Evolutionary conservation across 2,329 filamentous ascomycete species (phyloP), one percentile per base, ranked within the genome.

Genomic region (Lachnellula arida): DNA sequence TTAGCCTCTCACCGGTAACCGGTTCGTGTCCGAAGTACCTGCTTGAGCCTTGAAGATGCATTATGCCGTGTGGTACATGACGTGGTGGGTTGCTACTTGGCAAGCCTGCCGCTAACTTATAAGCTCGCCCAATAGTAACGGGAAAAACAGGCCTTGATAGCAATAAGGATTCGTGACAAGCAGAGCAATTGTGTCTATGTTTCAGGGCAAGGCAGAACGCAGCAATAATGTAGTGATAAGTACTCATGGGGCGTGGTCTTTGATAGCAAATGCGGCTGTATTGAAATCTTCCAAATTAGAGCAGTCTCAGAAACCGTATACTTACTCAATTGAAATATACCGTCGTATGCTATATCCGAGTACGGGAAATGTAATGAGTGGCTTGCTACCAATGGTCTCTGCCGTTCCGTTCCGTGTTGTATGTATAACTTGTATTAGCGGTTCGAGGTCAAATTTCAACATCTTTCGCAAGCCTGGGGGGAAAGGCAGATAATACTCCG

Each of bases 131-230:
- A 32, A 11, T 32, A 32, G 28, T 32, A 32, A 32, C 28, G 9
- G 28, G 11, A 32, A 4, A 9, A 32, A 32, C 28, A 12, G 28
- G 8, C 28, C 28, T 32, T 32, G 28, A 32, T 11, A 32, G 28
- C 28, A 32, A 32, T 28, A 28, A 32, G 28, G 28, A 32, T 32
- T 2, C 25, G 7, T 28, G 25, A 28, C 67, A 87, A 85, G 65
- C 76, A 44, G 42, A 44, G 6, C 9, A 43, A 15, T 6, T 44
- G 44, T 47, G 17, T 6, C 23, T 22, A 12, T 32, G 23, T 34
- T 47, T 47, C 23, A 32, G 11, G 14, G 25, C 17, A 4, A 25
- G 44, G 44, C 14, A 25, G 22, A 22, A 25, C 11, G 23, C 23
- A 51, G 34, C 47, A 51, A 42, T 51, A 55, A 55, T 7, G 46